Conservation (phyloP, 345 rosid species). For the Carallia pectinifolia region DNA sequence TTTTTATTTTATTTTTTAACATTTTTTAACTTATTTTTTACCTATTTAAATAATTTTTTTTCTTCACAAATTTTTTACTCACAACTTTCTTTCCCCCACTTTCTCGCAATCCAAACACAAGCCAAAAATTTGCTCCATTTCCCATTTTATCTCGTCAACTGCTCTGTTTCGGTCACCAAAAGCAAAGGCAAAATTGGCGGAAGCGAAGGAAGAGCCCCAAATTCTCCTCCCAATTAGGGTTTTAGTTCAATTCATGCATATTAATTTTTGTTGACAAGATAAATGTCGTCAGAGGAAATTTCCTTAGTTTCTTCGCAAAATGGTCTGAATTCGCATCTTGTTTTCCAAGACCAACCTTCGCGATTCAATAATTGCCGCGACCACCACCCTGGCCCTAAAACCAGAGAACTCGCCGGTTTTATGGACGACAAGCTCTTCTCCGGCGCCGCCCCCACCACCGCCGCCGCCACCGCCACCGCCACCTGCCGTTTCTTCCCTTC, state of each 20-base stretch:
- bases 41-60: too few relatives aligned
- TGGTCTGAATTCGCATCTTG: constrained; percentile 47
- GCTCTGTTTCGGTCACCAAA: neutral
- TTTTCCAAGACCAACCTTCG: constrained; percentile 54
- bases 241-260: neutral
- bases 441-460: constrained; percentile 16
- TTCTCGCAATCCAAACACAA: too few relatives aligned
- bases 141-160: too few relatives aligned
- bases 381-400: constrained; percentile 36
- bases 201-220: neutral
- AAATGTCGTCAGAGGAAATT: constrained; percentile 52
- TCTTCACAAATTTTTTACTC: too few relatives aligned
- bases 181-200: neutral
- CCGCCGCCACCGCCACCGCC: constrained; percentile 18
- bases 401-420: constrained; percentile 55
- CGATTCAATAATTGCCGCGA: constrained; percentile 40
- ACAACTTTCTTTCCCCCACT: too few relatives aligned
- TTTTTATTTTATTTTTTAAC: too few relatives aligned
- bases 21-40: too few relatives aligned
- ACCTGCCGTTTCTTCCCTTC: constrained; percentile 50
- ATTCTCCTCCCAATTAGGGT: constrained; percentile 22
- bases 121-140: too few relatives aligned
- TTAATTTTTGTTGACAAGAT: neutral
- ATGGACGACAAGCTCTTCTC: constrained; percentile 45
- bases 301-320: constrained; percentile 28